These are phyloP conservation scores for Globisporangium cederbergense DNA, from an alignment of 352 stramenopile species.

Conservation along the genomic window DNA sequence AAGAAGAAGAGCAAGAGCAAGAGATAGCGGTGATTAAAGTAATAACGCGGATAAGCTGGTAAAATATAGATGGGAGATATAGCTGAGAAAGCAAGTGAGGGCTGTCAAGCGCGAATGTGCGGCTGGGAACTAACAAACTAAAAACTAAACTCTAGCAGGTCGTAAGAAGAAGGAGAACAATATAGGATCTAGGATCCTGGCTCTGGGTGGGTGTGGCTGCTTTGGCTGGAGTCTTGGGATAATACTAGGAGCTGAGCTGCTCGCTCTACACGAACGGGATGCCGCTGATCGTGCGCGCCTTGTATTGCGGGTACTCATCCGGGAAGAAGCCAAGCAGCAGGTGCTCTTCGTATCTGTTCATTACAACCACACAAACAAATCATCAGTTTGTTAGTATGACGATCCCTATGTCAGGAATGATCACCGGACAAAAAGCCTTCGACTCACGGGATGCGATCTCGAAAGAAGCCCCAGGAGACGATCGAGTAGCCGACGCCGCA, in stretches of 20 bases:
- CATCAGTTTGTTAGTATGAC: neutral
- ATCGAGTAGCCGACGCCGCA: conserved; percentile 83
- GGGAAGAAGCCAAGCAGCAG: conserved; percentile 90
- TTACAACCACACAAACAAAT: neutral
- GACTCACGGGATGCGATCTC: conserved; percentile 89
- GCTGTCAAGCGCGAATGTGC: neutral
- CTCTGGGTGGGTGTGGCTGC: neutral
- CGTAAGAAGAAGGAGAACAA: neutral
- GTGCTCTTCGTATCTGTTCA: conserved; percentile 88
- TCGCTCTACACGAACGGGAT: conserved; percentile 87
- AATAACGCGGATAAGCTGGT: neutral
- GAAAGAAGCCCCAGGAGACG: conserved; percentile 94
- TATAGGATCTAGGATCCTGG: neutral
- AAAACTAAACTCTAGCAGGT: conserved; percentile 8
- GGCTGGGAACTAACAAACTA: neutral
- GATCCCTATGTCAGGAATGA: neutral
- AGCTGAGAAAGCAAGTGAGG: neutral
- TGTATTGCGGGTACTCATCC: conserved; percentile 91
- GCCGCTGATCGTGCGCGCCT: conserved; percentile 82
- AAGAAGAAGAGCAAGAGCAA: conserved; percentile 43
- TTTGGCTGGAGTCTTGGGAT: neutral
- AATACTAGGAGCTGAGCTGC: neutral
- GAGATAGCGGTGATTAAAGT: conserved; percentile 5
- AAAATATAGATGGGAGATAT: conserved; percentile 10
- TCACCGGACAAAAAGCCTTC: neutral